Conservation (phyloP, 2,329 filamentous ascomycete genomes). For the Sarocladium kiliense region DNA sequence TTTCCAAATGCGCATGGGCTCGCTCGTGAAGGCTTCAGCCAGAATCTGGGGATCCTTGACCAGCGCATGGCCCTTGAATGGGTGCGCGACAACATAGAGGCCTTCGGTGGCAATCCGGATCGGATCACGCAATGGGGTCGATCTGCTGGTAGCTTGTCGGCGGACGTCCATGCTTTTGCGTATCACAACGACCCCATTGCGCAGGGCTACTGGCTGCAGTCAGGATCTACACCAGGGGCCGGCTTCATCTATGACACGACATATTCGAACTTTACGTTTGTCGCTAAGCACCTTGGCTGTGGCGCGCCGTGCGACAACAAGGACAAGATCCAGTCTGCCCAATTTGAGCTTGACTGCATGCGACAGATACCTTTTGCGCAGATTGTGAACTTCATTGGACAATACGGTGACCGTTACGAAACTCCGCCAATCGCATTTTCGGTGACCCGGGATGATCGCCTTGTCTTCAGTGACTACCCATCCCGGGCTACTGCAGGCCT, state of each 20-base stretch:
- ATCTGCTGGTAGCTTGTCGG: slow-evolving; percentile 26
- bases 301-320: slow-evolving; percentile 17
- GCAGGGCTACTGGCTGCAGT: slow-evolving; percentile 33
- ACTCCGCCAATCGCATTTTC: slow-evolving; percentile 20
- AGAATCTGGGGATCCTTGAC: slow-evolving; percentile 15
- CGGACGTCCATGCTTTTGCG: slow-evolving; percentile 37
- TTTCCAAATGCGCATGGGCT: slow-evolving; percentile 14
- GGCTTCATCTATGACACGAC: slow-evolving; percentile 18
- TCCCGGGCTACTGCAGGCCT: slow-evolving; percentile 18
- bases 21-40: slow-evolving; percentile 9
- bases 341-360: slow-evolving; percentile 31
- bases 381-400: slow-evolving; percentile 26
- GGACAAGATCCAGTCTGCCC: slow-evolving; percentile 8
- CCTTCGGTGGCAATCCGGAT: slow-evolving; percentile 11
- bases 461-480: slow-evolving; percentile 26
- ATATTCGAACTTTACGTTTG: slow-evolving; percentile 29
- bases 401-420: slow-evolving; percentile 18
- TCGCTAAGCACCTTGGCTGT: slow-evolving; percentile 28
- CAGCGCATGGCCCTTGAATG: slow-evolving; percentile 15
- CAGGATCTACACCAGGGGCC: slow-evolving; percentile 30
- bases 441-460: slow-evolving; percentile 21
- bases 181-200: slow-evolving; percentile 41
- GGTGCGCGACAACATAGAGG: slow-evolving; percentile 14
- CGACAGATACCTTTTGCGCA: slow-evolving; percentile 23
- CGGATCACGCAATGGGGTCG: slow-evolving; percentile 24